Evolutionary conservation across 441 rosid species (phyloP).

Genomic region (Gossypium trilobum): DNA sequence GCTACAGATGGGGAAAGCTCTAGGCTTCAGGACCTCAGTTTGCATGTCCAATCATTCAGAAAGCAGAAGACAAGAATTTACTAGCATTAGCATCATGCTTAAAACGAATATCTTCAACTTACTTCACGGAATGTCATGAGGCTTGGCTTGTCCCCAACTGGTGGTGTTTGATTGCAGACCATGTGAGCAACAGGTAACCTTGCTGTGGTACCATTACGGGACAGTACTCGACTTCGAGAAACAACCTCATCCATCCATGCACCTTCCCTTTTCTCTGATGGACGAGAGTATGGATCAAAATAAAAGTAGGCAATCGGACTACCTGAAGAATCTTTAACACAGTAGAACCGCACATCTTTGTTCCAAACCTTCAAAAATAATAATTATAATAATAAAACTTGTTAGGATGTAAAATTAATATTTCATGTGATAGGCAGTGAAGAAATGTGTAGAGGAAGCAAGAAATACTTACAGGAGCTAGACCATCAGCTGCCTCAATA

Average conservation of each 20-base stretch:
- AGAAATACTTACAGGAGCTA: constrained; percentile 58
- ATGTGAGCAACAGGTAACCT: constrained; percentile 94
- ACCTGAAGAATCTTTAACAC: constrained; percentile 69
- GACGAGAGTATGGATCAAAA: constrained; percentile 91
- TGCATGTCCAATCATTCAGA: background rate
- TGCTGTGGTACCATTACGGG: constrained; percentile 49
- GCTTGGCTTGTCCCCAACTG: constrained; percentile 87
- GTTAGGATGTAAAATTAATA: constrained; percentile 1
- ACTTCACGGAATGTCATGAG: constrained; percentile 96
- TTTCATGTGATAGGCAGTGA: constrained; percentile 9
- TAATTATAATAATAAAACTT: constrained; percentile 5
- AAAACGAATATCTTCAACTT: constrained; percentile 13
- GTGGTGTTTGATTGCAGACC: constrained; percentile 94
- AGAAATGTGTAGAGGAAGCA: constrained; percentile 2
- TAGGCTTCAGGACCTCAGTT: background rate
- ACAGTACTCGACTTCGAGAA: constrained; percentile 62
- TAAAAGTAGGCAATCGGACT: constrained; percentile 73
- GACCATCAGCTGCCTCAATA: constrained; percentile 69
- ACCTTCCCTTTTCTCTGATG: constrained; percentile 78
- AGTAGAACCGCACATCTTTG: constrained; percentile 67
- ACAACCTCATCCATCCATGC: constrained; percentile 94
- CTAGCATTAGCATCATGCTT: background rate
- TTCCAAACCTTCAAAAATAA: constrained; percentile 64
- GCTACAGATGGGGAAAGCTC: background rate
- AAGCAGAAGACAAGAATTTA: constrained; percentile 1